Conservation (phyloP, 2,329 filamentous ascomycete species). For the Blastomyces percursus region DNA sequence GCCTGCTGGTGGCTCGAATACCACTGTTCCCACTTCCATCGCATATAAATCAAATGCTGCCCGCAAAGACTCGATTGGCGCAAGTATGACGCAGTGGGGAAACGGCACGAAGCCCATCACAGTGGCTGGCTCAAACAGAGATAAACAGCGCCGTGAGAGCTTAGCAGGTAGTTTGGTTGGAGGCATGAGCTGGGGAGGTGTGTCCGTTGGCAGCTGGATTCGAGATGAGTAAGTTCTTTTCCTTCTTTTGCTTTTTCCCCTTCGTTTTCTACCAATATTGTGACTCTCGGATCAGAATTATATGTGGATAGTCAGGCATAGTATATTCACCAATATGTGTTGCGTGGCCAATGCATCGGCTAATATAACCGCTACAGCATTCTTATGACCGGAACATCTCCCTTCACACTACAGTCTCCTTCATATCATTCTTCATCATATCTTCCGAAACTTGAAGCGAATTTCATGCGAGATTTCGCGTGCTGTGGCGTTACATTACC, state of each 20-base stretch:
- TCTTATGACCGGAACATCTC: constrained; percentile 93
- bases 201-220: constrained; percentile 94
- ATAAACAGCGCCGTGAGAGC: constrained; percentile 47
- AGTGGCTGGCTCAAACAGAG: constrained; percentile 40
- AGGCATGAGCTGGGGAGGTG: constrained; percentile 93
- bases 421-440: constrained; percentile 96
- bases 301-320: background rate
- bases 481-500: constrained; percentile 86
- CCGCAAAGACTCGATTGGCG: constrained; percentile 46
- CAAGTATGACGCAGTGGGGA: constrained; percentile 43
- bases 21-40: constrained; percentile 27
- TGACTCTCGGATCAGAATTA: background rate
- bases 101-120: constrained; percentile 51
- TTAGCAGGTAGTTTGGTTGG: constrained; percentile 53
- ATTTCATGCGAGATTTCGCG: constrained; percentile 94
- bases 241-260: background rate
- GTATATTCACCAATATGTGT: background rate
- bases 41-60: constrained; percentile 28
- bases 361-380: constrained; percentile 49
- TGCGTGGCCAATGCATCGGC: background rate
- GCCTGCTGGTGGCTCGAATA: constrained; percentile 35
- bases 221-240: constrained; percentile 76
- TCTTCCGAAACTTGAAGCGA: constrained; percentile 88
- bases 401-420: constrained; percentile 78
- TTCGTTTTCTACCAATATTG: constrained; percentile 7